Conservation (phyloP, 2,329 filamentous ascomycete species). For the Bipolaris victoriae region DNA sequence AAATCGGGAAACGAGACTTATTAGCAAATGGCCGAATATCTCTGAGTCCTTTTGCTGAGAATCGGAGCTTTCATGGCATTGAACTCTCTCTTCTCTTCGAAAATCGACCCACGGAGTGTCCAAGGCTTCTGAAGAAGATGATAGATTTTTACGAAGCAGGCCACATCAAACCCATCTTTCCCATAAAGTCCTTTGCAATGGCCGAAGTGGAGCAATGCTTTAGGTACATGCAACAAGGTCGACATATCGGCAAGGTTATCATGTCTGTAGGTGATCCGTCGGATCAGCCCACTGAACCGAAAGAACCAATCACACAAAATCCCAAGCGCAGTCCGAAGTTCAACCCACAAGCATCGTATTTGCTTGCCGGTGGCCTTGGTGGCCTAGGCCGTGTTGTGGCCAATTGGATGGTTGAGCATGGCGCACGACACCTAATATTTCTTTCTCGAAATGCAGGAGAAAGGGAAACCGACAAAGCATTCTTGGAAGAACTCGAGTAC, state of each 20-base stretch:
- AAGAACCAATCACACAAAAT: no score
- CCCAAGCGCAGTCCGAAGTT: background rate
- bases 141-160: slow-evolving; percentile 10
- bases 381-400: slow-evolving; percentile 28
- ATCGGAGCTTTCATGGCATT: slow-evolving; percentile 1
- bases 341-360: slow-evolving; percentile 18
- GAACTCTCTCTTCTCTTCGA: background rate
- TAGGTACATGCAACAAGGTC: slow-evolving; percentile 2
- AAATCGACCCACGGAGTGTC: background rate
- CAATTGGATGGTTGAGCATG: slow-evolving; percentile 25
- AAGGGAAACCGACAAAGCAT: background rate
- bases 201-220: background rate
- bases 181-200: slow-evolving; percentile 21
- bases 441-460: slow-evolving; percentile 20
- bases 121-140: background rate
- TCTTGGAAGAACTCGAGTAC: background rate
- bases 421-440: slow-evolving; percentile 24
- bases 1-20: slow-evolving; percentile 29
- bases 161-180: slow-evolving; percentile 10
- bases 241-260: slow-evolving; percentile 1
- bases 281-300: no score
- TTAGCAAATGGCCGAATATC: slow-evolving; percentile 6
- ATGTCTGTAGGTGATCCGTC: no score
- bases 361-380: slow-evolving; percentile 33
- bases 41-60: slow-evolving; percentile 17